These are phyloP conservation scores for Coriaria nepalensis DNA, from an alignment of 306 rosid species.

Conservation along the genomic window DNA sequence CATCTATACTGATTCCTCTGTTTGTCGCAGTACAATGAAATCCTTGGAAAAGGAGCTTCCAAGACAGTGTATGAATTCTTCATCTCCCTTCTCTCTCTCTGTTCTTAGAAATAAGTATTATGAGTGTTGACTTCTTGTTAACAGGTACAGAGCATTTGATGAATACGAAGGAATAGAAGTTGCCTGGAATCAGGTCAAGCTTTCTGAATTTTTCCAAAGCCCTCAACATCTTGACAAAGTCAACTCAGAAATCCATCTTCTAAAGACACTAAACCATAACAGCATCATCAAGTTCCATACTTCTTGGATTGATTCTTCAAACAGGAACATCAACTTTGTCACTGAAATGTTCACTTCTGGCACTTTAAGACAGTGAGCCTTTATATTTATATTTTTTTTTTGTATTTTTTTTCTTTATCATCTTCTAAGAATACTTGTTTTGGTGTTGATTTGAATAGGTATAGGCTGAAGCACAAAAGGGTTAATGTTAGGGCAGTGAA, in stretches of 20 bases:
- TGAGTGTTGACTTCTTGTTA: constrained; percentile 12
- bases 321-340: constrained; percentile 81
- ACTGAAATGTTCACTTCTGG: constrained; percentile 98
- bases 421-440: neutral
- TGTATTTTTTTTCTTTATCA: neutral
- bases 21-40: constrained; percentile 60
- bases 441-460: constrained; percentile 30
- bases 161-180: constrained; percentile 96
- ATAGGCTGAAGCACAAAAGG: constrained; percentile 67
- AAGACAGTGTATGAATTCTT: constrained; percentile 63
- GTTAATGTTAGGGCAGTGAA: constrained; percentile 78
- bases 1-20: neutral
- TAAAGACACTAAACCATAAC: constrained; percentile 70
- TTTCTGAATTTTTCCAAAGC: constrained; percentile 75
- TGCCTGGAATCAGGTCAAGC: constrained; percentile 95
- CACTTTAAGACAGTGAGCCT: constrained; percentile 71
- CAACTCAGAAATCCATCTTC: constrained; percentile 87
- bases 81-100: constrained; percentile 5
- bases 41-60: constrained; percentile 95
- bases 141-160: constrained; percentile 88
- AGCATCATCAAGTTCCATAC: constrained; percentile 86
- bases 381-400: neutral
- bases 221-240: constrained; percentile 95
- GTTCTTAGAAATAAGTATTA: neutral
- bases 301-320: constrained; percentile 88